These are phyloP conservation scores for Stachybotrys echinatus DNA, from an alignment of 2,329 filamentous ascomycete genomes.

Conservation along the genomic window DNA sequence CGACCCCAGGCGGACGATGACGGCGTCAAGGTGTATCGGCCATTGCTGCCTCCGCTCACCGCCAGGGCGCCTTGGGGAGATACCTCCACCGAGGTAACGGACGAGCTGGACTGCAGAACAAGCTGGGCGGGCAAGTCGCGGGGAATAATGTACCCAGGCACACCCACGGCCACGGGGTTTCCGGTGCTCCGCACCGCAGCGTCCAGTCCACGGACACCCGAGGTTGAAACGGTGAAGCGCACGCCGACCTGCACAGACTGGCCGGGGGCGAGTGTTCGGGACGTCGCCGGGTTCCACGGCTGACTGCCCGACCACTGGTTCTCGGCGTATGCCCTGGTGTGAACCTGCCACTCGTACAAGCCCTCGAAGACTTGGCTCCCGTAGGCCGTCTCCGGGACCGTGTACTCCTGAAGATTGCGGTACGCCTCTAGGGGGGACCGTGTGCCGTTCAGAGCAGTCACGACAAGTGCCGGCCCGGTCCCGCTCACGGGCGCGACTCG, in stretches of 20 bases:
- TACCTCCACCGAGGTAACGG: slow-evolving; percentile 32
- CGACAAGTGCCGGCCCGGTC: slow-evolving; percentile 45
- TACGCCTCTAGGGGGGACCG: slow-evolving; percentile 49
- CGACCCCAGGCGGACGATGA: slow-evolving; percentile 41
- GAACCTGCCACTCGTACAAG: slow-evolving; percentile 55
- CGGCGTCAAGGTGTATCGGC: slow-evolving; percentile 41
- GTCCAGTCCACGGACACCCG: slow-evolving; percentile 41
- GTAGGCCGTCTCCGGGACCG: slow-evolving; percentile 34
- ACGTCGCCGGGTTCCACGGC: slow-evolving; percentile 52
- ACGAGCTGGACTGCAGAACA: slow-evolving; percentile 33
- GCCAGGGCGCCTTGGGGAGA: slow-evolving; percentile 31
- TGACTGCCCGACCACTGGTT: slow-evolving; percentile 44
- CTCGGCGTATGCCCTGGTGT: slow-evolving; percentile 48
- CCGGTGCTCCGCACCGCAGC: slow-evolving; percentile 34
- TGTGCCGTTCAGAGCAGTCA: slow-evolving; percentile 44
- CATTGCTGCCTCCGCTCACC: slow-evolving; percentile 19
- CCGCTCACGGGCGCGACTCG: slow-evolving; percentile 47
- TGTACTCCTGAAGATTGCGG: slow-evolving; percentile 42
- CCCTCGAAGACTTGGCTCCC: slow-evolving; percentile 53
- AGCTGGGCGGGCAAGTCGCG: slow-evolving; percentile 39
- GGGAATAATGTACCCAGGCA: slow-evolving; percentile 51
- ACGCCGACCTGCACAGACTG: slow-evolving; percentile 43
- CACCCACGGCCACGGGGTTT: slow-evolving; percentile 43
- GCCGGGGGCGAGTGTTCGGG: slow-evolving; percentile 36
- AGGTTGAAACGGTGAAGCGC: slow-evolving; percentile 40